phyloP scores from a whole-genome alignment of 306 rosid genomes.

The Luffa acutangula region DNA sequence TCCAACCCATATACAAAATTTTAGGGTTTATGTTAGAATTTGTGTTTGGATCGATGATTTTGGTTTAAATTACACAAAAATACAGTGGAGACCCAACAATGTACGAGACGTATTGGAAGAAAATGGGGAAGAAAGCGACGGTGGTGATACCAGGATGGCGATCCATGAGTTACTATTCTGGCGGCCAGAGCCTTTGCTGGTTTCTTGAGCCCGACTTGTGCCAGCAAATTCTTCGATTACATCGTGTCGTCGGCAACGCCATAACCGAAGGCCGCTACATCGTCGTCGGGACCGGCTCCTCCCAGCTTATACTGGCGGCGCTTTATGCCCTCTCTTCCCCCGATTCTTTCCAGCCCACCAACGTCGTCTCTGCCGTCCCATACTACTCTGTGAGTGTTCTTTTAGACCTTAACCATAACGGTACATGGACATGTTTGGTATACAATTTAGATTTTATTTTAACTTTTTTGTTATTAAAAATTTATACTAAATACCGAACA shows the following conservation, averaged over 20 bases:
- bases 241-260: slow-evolving; percentile 65
- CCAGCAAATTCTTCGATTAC: slow-evolving; percentile 52
- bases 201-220: slow-evolving; percentile 59
- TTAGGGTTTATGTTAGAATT: neutral
- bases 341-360: slow-evolving; percentile 34
- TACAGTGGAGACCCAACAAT: slow-evolving; percentile 80
- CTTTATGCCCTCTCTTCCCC: slow-evolving; percentile 58
- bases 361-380: slow-evolving; percentile 60
- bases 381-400: slow-evolving; percentile 54
- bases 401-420: neutral
- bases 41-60: neutral
- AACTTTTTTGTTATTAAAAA: too few species aligned
- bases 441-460: too few species aligned
- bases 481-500: too few species aligned
- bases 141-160: slow-evolving; percentile 65
- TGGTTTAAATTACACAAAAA: neutral
- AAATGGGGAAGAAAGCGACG: slow-evolving; percentile 51
- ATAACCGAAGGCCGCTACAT: slow-evolving; percentile 50
- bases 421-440: too few species aligned
- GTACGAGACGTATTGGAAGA: slow-evolving; percentile 58
- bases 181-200: slow-evolving; percentile 52
- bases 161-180: slow-evolving; percentile 65
- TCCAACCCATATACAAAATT: too few species aligned
- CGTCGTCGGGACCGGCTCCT: slow-evolving; percentile 91
- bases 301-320: slow-evolving; percentile 75